phyloP scores from a whole-genome alignment of 371 early-diverging fungal genomes.

The Mortierella sp. region DNA sequence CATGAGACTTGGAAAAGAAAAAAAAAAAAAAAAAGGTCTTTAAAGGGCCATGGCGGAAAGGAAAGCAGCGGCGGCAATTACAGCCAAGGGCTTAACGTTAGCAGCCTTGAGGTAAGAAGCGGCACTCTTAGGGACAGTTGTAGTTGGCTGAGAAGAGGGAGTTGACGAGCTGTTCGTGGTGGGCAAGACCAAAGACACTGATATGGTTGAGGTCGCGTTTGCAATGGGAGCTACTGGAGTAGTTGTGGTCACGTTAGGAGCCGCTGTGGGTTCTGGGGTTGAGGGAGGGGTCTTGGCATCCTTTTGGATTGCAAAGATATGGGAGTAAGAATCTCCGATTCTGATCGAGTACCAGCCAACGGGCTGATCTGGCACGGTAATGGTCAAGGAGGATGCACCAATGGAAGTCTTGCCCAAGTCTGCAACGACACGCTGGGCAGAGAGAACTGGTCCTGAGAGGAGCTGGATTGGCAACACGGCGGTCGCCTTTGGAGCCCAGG shows the following conservation, averaged over 20 bases:
- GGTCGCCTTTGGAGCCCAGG: not conserved
- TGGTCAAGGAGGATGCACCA: not conserved
- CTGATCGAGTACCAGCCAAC: constrained; percentile 5
- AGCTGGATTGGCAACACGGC: not conserved
- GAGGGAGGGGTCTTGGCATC: not conserved
- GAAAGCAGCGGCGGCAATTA: constrained; percentile 4
- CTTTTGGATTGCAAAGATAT: constrained; percentile 4
- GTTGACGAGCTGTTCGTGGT: too few relatives aligned
- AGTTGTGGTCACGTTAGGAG: not conserved
- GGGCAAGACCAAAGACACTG: too few relatives aligned
- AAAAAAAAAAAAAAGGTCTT: not conserved
- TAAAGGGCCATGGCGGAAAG: constrained; percentile 7
- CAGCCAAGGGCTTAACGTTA: constrained; percentile 10
- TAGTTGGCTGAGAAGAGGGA: not conserved
- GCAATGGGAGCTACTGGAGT: not conserved
- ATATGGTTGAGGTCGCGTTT: not conserved
- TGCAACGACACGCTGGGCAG: not conserved
- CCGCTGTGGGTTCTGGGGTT: not conserved
- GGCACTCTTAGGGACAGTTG: not conserved
- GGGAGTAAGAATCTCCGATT: constrained; percentile 10
- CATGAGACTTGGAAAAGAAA: too few relatives aligned
- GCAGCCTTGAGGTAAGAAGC: constrained; percentile 11
- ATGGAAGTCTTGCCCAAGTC: not conserved
- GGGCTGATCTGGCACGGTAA: not conserved
- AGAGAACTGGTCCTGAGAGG: not conserved